Percentiles rank a stretch among this genome's conserved stretches.
These are phyloP conservation scores for Penicillium sp. DNA, from an alignment of 2,329 filamentous ascomycete genomes.

Conservation along the genomic window DNA sequence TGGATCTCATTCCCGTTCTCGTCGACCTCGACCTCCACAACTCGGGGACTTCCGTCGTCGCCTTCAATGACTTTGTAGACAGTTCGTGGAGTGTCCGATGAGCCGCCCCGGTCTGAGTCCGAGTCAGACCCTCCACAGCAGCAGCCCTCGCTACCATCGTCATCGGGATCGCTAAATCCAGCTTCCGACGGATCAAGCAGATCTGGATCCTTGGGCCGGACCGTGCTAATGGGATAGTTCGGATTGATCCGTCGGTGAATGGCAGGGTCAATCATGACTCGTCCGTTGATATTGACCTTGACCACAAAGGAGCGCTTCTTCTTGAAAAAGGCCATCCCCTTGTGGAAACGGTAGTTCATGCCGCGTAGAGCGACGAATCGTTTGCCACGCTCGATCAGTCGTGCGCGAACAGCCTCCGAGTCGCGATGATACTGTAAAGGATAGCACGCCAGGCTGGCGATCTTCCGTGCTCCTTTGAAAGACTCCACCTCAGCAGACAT, in stretches of 20 bases:
- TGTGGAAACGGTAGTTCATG: constrained; percentile 77
- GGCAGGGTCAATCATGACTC: constrained; percentile 82
- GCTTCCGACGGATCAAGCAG: constrained; percentile 48
- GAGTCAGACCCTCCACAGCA: constrained; percentile 39
- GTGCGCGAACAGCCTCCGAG: constrained; percentile 60
- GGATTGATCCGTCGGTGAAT: constrained; percentile 82
- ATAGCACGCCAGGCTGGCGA: constrained; percentile 73
- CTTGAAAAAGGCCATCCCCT: constrained; percentile 82
- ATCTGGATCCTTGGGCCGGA: constrained; percentile 70
- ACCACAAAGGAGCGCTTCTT: constrained; percentile 66
- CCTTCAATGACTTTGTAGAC: constrained; percentile 56
- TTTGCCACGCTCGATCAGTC: constrained; percentile 76
- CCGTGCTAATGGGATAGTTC: constrained; percentile 74
- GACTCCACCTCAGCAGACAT: constrained; percentile 66
- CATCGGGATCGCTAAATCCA: constrained; percentile 18
- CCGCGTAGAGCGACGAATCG: constrained; percentile 79
- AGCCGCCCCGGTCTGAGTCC: constrained; percentile 38
- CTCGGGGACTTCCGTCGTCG: constrained; percentile 51
- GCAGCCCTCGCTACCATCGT: constrained; percentile 42
- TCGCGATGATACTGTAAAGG: constrained; percentile 79
- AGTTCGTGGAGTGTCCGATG: constrained; percentile 34
- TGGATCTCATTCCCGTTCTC: constrained; percentile 56
- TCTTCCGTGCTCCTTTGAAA: constrained; percentile 80
- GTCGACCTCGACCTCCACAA: constrained; percentile 57
- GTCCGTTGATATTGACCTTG: constrained; percentile 81